Evolutionary conservation across 371 early-diverging fungal genomes (phyloP).

Genomic region (Rhizomucor miehei): DNA sequence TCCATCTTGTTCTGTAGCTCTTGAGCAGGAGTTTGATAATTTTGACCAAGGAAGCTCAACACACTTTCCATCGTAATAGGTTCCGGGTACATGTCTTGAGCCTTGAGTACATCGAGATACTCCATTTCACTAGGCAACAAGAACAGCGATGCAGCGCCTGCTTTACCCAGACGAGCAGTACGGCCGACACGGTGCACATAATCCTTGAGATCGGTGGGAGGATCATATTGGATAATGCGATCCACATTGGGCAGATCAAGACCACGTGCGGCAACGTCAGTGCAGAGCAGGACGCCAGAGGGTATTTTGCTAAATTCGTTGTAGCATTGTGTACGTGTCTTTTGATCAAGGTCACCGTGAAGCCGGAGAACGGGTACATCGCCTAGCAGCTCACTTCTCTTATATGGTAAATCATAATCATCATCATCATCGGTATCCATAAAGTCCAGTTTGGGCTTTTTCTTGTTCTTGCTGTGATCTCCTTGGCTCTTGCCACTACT

Average conservation of each 20-base stretch:
- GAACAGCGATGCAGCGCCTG: conserved; percentile 83
- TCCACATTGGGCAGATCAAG: conserved; percentile 94
- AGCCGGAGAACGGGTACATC: conserved; percentile 72
- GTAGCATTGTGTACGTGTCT: conserved; percentile 72
- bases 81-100: conserved; percentile 60
- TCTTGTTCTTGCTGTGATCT: conserved; percentile 18
- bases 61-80: conserved; percentile 49
- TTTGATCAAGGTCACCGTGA: conserved; percentile 88
- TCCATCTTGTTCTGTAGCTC: conserved; percentile 69
- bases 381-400: conserved; percentile 51
- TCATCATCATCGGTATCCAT: conserved; percentile 30
- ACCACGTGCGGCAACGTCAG: conserved; percentile 99
- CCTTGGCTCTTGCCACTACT: conserved; percentile 13
- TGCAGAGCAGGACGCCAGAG: conserved; percentile 84
- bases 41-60: conserved; percentile 37
- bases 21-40: conserved; percentile 55
- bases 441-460: conserved; percentile 9
- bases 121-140: conserved; percentile 86
- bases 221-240: conserved; percentile 95
- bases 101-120: conserved; percentile 75
- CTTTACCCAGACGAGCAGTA: conserved; percentile 93
- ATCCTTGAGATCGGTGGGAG: conserved; percentile 90
- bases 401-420: conserved; percentile 11
- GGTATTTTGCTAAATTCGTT: conserved; percentile 63
- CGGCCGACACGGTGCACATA: conserved; percentile 98